phyloP scores from a whole-genome alignment of 768 basidiomycete species.

The Russula ochroleuca region DNA sequence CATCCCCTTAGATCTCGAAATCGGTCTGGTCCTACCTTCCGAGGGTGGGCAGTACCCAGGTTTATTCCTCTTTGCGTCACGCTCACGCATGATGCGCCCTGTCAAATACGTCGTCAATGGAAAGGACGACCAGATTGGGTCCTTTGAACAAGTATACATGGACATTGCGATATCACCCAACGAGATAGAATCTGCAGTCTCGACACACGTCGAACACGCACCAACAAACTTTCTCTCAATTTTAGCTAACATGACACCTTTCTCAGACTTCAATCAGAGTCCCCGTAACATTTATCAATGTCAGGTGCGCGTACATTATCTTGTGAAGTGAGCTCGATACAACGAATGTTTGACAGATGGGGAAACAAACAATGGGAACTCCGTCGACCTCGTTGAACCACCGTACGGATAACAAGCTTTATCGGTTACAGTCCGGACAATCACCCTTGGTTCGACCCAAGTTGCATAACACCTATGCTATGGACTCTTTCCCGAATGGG shows the following conservation, averaged over 20 bases:
- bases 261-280: slow-evolving; percentile 99
- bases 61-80: slow-evolving; percentile 82
- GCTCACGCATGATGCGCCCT: slow-evolving; percentile 95
- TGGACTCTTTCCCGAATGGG: slow-evolving; percentile 98
- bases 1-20: slow-evolving; percentile 90
- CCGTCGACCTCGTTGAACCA: slow-evolving; percentile 88
- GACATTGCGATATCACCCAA: slow-evolving; percentile 89
- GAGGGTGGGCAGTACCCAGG: slow-evolving; percentile 97
- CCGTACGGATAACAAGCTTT: slow-evolving; percentile 97
- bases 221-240: slow-evolving; percentile 96
- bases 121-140: slow-evolving; percentile 82
- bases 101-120: slow-evolving; percentile 89
- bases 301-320: slow-evolving; percentile 48
- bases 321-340: background rate
- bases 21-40: slow-evolving; percentile 79
- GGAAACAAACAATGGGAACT: slow-evolving; percentile 99
- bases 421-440: slow-evolving; percentile 92
- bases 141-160: slow-evolving; percentile 99
- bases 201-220: slow-evolving; percentile 89
- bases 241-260: slow-evolving; percentile 95
- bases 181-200: slow-evolving; percentile 68
- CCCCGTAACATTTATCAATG: slow-evolving; percentile 93
- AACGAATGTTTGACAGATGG: slow-evolving; percentile 62
- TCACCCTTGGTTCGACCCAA: slow-evolving; percentile 90
- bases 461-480: slow-evolving; percentile 90